These are phyloP conservation scores for Cytospora piceae DNA, from an alignment of 2,329 filamentous ascomycete genomes.

Conservation along the genomic window DNA sequence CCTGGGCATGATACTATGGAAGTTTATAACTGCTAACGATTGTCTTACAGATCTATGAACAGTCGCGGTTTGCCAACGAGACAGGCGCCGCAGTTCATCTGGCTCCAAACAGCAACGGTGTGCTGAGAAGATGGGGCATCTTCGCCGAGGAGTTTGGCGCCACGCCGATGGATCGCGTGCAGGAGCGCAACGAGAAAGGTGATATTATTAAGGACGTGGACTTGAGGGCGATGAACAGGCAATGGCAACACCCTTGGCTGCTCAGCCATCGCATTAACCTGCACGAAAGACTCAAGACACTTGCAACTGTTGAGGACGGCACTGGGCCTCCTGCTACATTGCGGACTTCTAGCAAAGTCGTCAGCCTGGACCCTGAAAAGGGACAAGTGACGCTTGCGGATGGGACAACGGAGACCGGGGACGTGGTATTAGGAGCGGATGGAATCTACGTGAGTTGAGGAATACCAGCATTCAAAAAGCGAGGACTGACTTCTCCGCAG, in stretches of 20 bases:
- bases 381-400: conserved; percentile 48
- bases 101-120: conserved; percentile 62
- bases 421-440: conserved; percentile 58
- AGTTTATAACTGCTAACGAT: neutral
- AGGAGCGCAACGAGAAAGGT: conserved; percentile 33
- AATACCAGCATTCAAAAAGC: too few relatives aligned
- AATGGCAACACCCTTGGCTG: conserved; percentile 57
- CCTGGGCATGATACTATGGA: too few relatives aligned
- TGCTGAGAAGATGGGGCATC: conserved; percentile 50
- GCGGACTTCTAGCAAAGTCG: conserved; percentile 47
- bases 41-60: conserved; percentile 52
- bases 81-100: conserved; percentile 66
- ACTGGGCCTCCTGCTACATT: conserved; percentile 42
- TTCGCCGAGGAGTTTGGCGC: conserved; percentile 44
- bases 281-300: conserved; percentile 54
- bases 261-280: conserved; percentile 58
- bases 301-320: conserved; percentile 44
- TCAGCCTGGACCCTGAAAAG: conserved; percentile 45
- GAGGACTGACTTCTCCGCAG: conserved; percentile 21
- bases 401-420: conserved; percentile 47
- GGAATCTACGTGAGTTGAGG: conserved; percentile 46
- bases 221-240: conserved; percentile 43
- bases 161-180: conserved; percentile 34
- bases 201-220: conserved; percentile 38
- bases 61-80: conserved; percentile 59